Evolutionary conservation across 2,329 filamentous ascomycete species (phyloP).

Genomic region (Rutstroemia sp.): DNA sequence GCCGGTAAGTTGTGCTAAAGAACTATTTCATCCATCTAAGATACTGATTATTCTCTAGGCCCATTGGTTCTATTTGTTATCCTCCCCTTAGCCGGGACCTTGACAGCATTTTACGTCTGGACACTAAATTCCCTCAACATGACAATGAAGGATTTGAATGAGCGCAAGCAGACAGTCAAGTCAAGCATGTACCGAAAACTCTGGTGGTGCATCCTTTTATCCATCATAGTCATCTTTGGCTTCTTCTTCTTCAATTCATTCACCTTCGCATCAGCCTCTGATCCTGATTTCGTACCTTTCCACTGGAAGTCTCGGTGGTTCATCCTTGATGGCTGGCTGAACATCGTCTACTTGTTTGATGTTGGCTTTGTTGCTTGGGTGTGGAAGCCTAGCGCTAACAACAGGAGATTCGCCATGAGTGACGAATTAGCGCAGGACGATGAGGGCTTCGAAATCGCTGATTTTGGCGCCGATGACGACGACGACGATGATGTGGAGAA

Average conservation of each 20-base stretch:
- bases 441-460: slow-evolving; percentile 94
- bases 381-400: slow-evolving; percentile 95
- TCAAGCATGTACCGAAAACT: slow-evolving; percentile 95
- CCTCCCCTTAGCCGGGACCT: slow-evolving; percentile 79
- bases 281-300: slow-evolving; percentile 86
- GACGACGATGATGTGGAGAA: slow-evolving; percentile 51
- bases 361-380: slow-evolving; percentile 91
- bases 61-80: slow-evolving; percentile 90
- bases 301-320: slow-evolving; percentile 99
- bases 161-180: slow-evolving; percentile 90
- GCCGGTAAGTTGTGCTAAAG: slow-evolving; percentile 43
- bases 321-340: slow-evolving; percentile 93
- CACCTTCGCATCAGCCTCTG: slow-evolving; percentile 77
- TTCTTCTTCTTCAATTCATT: slow-evolving; percentile 99
- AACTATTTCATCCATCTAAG: background rate
- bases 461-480: slow-evolving; percentile 65
- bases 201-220: slow-evolving; percentile 94
- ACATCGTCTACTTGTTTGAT: slow-evolving; percentile 90
- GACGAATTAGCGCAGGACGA: slow-evolving; percentile 98
- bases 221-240: slow-evolving; percentile 90
- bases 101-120: slow-evolving; percentile 98
- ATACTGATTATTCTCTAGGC: slow-evolving; percentile 39
- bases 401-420: slow-evolving; percentile 95
- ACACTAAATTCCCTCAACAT: slow-evolving; percentile 90
- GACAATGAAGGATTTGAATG: slow-evolving; percentile 92